A percentile compares a stretch with the other conserved stretches of the same genome.
Evolutionary conservation across 305 asterid genomes (phyloP).

Genomic region (Ajuga reptans): DNA sequence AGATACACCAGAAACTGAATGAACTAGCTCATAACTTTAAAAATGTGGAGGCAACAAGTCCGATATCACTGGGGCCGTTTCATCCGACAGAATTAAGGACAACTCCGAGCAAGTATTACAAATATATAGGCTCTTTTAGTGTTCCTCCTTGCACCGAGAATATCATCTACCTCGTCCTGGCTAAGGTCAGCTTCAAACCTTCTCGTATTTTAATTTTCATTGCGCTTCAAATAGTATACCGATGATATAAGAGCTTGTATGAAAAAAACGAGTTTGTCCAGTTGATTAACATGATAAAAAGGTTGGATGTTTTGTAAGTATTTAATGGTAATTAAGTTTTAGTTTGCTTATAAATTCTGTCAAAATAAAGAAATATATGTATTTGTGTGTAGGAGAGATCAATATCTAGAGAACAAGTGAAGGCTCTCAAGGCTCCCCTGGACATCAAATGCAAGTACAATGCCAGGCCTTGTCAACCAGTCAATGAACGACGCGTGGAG

Average conservation of each 20-base stretch:
- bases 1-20: conserved; percentile 22
- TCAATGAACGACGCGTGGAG: conserved; percentile 44
- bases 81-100: conserved; percentile 32
- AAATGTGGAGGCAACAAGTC: conserved; percentile 19
- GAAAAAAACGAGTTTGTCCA: too few relatives aligned
- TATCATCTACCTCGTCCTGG: conserved; percentile 39
- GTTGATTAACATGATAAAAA: too few relatives aligned
- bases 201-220: background rate
- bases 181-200: conserved; percentile 24
- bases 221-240: background rate
- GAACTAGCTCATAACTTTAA: conserved; percentile 27
- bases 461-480: conserved; percentile 57
- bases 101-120: conserved; percentile 42
- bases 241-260: too few relatives aligned
- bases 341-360: too few relatives aligned
- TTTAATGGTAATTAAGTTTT: too few relatives aligned
- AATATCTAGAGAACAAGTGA: conserved; percentile 48
- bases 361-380: too few relatives aligned
- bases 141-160: conserved; percentile 60
- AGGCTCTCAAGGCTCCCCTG: conserved; percentile 47
- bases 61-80: conserved; percentile 28
- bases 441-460: conserved; percentile 50
- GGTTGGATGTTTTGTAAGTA: too few relatives aligned
- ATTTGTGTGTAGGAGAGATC: conserved; percentile 30
- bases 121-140: conserved; percentile 48